Evolutionary conservation across 768 basidiomycete species (phyloP), one percentile per base, ranked within the genome.

Genomic region (Phylloporus arenicola): DNA sequence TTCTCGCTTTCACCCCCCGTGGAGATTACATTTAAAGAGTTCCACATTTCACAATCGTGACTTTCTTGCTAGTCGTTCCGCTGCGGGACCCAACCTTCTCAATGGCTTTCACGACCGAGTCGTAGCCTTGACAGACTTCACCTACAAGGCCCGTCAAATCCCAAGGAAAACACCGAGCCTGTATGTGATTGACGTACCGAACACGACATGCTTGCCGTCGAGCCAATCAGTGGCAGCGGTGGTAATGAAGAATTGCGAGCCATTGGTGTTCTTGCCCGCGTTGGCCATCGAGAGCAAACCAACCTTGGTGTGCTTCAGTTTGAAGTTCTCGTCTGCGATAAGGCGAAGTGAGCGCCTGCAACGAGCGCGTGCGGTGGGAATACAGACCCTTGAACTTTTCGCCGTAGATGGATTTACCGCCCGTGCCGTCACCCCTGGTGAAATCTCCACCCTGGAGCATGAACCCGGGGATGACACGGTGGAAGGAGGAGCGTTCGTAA

Each of bases 381-480:
- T 22, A 43, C 74, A 41, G 34, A 85, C 84, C 86, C 7, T 60
- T 62, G 54, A 87, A 88, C 60, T 80, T 83, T 42, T 72, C 72
- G 55, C 86, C 86, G 52, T 86, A 88, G 64, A 88, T 88, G 22
- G 83, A 86, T 69, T 83, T 87, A 43, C 88, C 89, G 52, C 88
- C 89, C 10, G 86, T 88, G 14, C 88, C 88, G 52, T 86, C 71
- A 25, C 68, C 63, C 16, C 51, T 58, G 55, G 84, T 86, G 68
- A 95, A 95, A 65, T 93, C 91, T 49, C 92, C 92, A 22, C 90
- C 92, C 68, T 94, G 92, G 50, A 91, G 75, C 88, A 92, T 92
- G 72, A 92, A 93, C 37, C 76, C 43, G 56, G 86, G 86, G 63
- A 92, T 91, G 61, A 93, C 72, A 56, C 91, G 86, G 68, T 93